Evolutionary conservation across 2,329 filamentous ascomycete species (phyloP).

Genomic region (Aquanectria penicillioides): DNA sequence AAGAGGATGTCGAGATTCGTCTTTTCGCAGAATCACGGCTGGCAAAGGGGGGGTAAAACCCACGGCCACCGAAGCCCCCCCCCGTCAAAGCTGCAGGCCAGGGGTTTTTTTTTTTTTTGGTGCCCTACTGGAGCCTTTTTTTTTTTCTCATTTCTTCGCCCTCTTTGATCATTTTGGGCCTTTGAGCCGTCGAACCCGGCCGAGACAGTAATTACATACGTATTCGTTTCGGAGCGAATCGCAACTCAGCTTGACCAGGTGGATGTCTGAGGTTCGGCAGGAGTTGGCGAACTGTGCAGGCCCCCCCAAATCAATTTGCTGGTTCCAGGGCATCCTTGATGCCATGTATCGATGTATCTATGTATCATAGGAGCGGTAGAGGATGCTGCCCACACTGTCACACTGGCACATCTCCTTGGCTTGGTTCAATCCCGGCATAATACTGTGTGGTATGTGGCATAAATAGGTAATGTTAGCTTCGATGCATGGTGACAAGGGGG

Average conservation of each 20-base stretch:
- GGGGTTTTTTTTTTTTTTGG: not conserved
- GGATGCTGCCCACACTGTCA: no score
- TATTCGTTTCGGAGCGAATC: slow-evolving; percentile 24
- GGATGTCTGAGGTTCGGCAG: slow-evolving; percentile 20
- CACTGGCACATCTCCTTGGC: no score
- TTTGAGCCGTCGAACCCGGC: slow-evolving; percentile 23
- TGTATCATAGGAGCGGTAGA: slow-evolving; percentile 5
- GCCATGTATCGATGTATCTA: not conserved
- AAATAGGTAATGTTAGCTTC: no score
- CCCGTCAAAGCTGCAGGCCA: not conserved
- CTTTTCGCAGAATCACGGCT: slow-evolving; percentile 7
- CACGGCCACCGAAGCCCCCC: no score
- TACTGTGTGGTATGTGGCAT: no score
- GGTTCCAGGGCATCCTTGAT: not conserved
- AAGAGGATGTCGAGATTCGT: not conserved
- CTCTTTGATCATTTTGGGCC: not conserved
- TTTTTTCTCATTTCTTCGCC: not conserved
- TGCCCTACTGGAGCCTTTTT: slow-evolving; percentile 1
- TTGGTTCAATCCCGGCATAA: no score
- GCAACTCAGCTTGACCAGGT: slow-evolving; percentile 19
- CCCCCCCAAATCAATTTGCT: not conserved
- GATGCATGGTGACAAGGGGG: no score
- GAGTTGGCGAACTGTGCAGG: not conserved
- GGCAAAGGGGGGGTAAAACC: not conserved
- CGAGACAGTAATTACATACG: slow-evolving; percentile 26